A percentile compares a stretch with the other conserved stretches of the same genome.
These are phyloP conservation scores for Laburnicola sp. DNA, from an alignment of 2,329 filamentous ascomycete genomes.

Conservation along the genomic window DNA sequence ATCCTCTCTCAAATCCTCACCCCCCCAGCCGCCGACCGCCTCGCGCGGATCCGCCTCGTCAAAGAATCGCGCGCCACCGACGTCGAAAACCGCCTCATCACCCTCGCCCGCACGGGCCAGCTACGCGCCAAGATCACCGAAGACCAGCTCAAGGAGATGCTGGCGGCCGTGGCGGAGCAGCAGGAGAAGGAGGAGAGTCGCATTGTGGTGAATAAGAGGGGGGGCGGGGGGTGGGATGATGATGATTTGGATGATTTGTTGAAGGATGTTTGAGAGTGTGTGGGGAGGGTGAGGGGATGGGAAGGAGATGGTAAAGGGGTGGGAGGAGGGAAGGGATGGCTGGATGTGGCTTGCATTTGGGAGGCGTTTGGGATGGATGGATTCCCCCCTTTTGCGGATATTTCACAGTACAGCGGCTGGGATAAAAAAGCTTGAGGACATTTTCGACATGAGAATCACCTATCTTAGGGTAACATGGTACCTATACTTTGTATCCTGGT, in stretches of 20 bases:
- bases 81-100: slow-evolving; percentile 90
- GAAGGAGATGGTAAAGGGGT: not conserved
- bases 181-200: slow-evolving; percentile 66
- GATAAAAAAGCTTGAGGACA: not conserved
- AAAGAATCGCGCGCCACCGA: slow-evolving; percentile 89
- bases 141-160: slow-evolving; percentile 86
- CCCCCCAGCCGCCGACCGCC: slow-evolving; percentile 87
- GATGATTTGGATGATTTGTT: slow-evolving; percentile 66
- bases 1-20: slow-evolving; percentile 92
- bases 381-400: not conserved
- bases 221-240: slow-evolving; percentile 77
- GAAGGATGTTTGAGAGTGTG: slow-evolving; percentile 37
- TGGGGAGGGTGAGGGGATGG: not conserved
- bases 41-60: slow-evolving; percentile 92
- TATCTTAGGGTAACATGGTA: too few species aligned
- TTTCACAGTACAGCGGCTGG: not conserved
- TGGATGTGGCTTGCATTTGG: slow-evolving; percentile 4
- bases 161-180: slow-evolving; percentile 78
- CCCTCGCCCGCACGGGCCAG: slow-evolving; percentile 85
- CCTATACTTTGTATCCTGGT: too few species aligned
- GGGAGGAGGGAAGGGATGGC: not conserved
- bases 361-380: slow-evolving; percentile 10
- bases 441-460: too few species aligned
- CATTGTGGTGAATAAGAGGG: slow-evolving; percentile 83
- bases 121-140: slow-evolving; percentile 86